These are phyloP conservation scores for Fonsecaea erecta DNA, from an alignment of 2,329 filamentous ascomycete genomes.

Conservation along the genomic window DNA sequence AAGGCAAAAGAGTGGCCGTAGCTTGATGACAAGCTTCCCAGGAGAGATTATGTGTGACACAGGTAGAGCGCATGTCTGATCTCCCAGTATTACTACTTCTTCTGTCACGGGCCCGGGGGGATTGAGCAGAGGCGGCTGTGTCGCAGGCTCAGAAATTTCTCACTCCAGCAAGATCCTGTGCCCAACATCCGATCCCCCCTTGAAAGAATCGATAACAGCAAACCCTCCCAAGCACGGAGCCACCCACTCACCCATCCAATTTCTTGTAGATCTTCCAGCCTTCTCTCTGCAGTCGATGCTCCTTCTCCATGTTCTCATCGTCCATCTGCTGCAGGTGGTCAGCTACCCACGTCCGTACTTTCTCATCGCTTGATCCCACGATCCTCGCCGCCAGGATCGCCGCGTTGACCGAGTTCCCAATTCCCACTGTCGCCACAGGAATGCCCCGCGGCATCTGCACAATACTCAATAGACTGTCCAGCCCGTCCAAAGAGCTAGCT, in stretches of 20 bases:
- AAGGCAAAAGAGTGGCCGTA: not conserved
- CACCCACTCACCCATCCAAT: constrained; percentile 27
- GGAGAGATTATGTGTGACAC: not conserved
- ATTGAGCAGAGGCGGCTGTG: not conserved
- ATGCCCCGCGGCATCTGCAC: constrained; percentile 74
- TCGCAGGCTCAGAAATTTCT: not conserved
- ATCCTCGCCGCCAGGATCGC: constrained; percentile 69
- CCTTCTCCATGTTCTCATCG: constrained; percentile 38
- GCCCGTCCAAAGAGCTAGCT: constrained; percentile 68
- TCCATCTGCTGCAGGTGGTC: constrained; percentile 38
- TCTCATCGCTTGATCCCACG: constrained; percentile 50
- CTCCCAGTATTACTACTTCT: not conserved
- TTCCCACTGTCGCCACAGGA: constrained; percentile 71
- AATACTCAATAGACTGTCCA: constrained; percentile 68
- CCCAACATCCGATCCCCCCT: not conserved
- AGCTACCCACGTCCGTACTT: constrained; percentile 33
- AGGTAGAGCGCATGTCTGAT: not conserved
- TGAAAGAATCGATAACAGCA: not conserved
- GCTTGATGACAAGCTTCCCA: not conserved
- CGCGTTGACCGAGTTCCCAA: constrained; percentile 75
- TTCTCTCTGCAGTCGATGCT: constrained; percentile 32
- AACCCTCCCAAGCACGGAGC: not conserved
- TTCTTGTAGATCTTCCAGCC: constrained; percentile 39
- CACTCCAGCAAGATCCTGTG: not conserved
- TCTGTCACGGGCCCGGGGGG: not conserved